A percentile compares a stretch with the other conserved stretches of the same genome.
phyloP scores from a whole-genome alignment of 257 asterid genomes.

The Capsicum pubescens region DNA sequence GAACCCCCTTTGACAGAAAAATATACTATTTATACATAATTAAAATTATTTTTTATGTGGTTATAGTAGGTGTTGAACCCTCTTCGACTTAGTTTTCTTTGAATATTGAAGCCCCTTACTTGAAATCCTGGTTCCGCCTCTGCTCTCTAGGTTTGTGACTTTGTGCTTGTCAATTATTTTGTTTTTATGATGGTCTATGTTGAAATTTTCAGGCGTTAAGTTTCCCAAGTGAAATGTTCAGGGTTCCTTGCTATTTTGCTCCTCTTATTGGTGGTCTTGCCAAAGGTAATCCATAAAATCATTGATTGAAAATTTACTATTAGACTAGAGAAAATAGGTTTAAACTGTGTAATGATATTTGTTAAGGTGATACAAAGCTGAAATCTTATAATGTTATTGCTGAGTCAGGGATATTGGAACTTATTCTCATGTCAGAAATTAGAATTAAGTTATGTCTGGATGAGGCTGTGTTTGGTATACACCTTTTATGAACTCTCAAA shows the following conservation, averaged over 20 bases:
- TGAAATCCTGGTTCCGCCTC: too few species aligned
- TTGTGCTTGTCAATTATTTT: background rate
- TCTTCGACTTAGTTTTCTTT: too few species aligned
- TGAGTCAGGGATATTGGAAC: background rate
- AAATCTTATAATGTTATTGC: background rate
- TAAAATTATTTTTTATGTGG: too few species aligned
- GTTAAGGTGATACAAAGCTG: background rate
- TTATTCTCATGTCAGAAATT: background rate
- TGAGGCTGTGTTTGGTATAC: slow-evolving; percentile 5
- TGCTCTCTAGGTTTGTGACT: too few species aligned
- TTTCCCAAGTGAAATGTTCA: slow-evolving; percentile 55
- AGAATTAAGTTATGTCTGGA: slow-evolving; percentile 1
- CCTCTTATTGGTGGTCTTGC: slow-evolving; percentile 68
- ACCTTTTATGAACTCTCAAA: slow-evolving; percentile 8
- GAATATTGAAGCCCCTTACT: too few species aligned
- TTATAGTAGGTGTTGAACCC: too few species aligned
- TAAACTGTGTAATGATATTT: background rate
- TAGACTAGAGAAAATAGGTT: slow-evolving; percentile 14
- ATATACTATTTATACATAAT: too few species aligned
- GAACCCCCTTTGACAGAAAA: too few species aligned
- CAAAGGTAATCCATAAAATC: slow-evolving; percentile 61
- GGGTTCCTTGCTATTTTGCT: slow-evolving; percentile 59
- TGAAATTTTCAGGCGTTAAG: slow-evolving; percentile 70
- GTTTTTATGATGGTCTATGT: slow-evolving; percentile 28
- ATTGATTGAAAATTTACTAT: background rate